Percentiles rank a stretch among this genome's conserved stretches.
phyloP scores from a whole-genome alignment of 306 rosid species.

The Medicago arabica region DNA sequence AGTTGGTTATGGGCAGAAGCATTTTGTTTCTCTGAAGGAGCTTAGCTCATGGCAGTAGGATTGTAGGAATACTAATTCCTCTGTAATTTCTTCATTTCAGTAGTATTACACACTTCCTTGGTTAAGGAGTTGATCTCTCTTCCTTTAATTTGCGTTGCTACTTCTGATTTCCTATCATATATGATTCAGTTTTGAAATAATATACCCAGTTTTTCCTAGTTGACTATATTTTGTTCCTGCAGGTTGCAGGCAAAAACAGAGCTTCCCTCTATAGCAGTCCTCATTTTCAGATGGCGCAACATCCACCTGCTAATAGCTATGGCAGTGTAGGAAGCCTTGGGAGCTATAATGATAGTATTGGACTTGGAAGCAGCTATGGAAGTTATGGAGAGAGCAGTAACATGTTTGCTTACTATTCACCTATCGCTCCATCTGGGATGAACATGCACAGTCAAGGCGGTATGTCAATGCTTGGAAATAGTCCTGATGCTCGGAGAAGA shows the following conservation, averaged over 20 bases:
- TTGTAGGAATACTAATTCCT: not conserved
- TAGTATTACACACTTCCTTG: not conserved
- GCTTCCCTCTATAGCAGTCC: constrained; percentile 73
- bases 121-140: not conserved
- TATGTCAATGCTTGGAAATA: constrained; percentile 82
- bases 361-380: constrained; percentile 95
- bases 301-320: constrained; percentile 78
- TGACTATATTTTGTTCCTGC: constrained; percentile 43
- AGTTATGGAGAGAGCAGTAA: constrained; percentile 89
- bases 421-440: constrained; percentile 88
- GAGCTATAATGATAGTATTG: constrained; percentile 83
- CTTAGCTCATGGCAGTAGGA: not conserved
- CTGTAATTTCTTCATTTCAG: not conserved
- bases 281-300: constrained; percentile 82
- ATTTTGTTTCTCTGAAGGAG: not conserved
- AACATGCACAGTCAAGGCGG: constrained; percentile 76
- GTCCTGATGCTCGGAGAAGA: constrained; percentile 96
- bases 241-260: constrained; percentile 81
- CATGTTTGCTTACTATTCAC: constrained; percentile 89
- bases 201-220: constrained; percentile 33
- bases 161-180: not conserved
- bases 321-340: constrained; percentile 98
- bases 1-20: constrained; percentile 4
- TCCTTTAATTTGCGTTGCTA: not conserved
- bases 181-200: constrained; percentile 28